These are phyloP conservation scores for Adiantum capillusveneris DNA, from an alignment of 75 land plant species.

Conservation along the genomic window DNA sequence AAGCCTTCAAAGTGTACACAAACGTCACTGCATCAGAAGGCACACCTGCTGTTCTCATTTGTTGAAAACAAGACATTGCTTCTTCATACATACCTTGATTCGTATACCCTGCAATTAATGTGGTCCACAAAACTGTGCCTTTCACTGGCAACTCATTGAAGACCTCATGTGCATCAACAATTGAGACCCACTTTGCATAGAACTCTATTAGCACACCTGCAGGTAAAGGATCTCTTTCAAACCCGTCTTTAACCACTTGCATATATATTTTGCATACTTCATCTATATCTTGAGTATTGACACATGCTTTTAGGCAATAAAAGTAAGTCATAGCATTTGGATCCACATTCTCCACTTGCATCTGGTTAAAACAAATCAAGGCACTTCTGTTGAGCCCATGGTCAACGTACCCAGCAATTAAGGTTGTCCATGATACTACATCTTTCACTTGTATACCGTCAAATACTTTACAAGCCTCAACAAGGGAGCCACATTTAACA, in stretches of 20 bases:
- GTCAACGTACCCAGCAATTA: slow-evolving; percentile 4
- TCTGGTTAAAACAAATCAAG: slow-evolving; percentile 2
- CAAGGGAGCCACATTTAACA: slow-evolving; percentile 6
- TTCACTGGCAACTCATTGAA: slow-evolving; percentile 28
- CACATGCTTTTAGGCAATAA: not conserved
- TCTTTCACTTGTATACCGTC: not conserved
- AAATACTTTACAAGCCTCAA: slow-evolving; percentile 1
- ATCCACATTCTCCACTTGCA: not conserved
- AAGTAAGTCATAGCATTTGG: slow-evolving; percentile 2
- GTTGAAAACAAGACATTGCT: slow-evolving; percentile 37
- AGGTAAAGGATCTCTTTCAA: not conserved
- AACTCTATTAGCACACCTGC: not conserved
- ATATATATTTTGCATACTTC: not conserved
- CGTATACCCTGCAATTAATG: slow-evolving; percentile 46
- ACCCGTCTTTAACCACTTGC: not conserved
- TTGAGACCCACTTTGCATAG: not conserved
- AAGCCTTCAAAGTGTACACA: slow-evolving; percentile 40
- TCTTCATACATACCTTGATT: slow-evolving; percentile 23
- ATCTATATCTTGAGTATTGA: not conserved
- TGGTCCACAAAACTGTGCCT: slow-evolving; percentile 53
- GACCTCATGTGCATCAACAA: not conserved
- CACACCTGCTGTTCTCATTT: slow-evolving; percentile 26
- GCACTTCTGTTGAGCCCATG: not conserved
- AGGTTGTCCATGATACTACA: slow-evolving; percentile 4
- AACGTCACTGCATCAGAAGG: slow-evolving; percentile 37